Percentiles rank a stretch among this genome's conserved stretches.
phyloP scores from a whole-genome alignment of 208 protist species.

The Acanthamoeba royreba region DNA sequence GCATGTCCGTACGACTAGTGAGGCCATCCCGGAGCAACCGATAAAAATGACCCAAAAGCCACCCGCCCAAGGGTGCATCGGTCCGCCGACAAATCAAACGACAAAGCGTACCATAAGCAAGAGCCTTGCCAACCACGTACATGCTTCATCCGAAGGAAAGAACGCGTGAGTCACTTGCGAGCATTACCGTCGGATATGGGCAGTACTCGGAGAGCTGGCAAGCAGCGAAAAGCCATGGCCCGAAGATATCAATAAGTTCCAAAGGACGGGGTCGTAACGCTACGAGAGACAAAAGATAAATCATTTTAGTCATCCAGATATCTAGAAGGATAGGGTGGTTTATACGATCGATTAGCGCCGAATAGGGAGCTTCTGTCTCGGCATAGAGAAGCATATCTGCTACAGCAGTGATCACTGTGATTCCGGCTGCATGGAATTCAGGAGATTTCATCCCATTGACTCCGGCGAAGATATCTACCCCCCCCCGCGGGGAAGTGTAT shows the following conservation, averaged over 20 bases:
- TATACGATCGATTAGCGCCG: background rate
- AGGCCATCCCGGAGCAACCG: no score
- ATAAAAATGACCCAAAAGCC: no score
- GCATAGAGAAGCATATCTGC: background rate
- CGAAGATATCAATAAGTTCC: background rate
- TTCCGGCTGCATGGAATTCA: background rate
- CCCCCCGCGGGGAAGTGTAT: no score
- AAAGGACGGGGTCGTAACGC: background rate
- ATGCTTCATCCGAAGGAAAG: no score
- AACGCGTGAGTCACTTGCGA: no score
- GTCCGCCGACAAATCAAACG: no score
- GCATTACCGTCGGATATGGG: no score
- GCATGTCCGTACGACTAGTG: no score
- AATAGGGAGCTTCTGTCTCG: background rate
- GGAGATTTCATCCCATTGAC: background rate
- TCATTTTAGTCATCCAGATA: background rate
- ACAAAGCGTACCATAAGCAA: background rate
- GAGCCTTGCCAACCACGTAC: background rate
- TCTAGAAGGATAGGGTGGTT: background rate
- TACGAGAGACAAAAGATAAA: background rate
- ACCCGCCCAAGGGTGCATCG: no score
- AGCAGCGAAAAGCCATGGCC: background rate
- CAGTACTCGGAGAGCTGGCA: background rate
- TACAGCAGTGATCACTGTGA: background rate
- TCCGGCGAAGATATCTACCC: background rate